Evolutionary conservation across 495 filamentous ascomycete genomes (phyloP), one percentile per base, ranked within the genome.

Genomic region (Neurospora sp.): DNA sequence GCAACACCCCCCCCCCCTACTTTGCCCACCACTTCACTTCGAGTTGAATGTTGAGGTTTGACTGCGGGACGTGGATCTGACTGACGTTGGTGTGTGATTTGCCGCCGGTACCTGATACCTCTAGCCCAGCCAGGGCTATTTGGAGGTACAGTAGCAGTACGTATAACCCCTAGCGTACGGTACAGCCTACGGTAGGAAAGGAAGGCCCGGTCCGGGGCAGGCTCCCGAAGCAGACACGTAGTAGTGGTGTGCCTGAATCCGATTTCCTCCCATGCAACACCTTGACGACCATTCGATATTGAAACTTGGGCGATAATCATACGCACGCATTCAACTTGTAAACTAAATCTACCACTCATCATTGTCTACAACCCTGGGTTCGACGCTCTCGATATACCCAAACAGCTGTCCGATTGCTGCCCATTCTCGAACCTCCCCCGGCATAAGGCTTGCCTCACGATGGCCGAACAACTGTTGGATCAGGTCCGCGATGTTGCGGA

Each of bases 401-500:
- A 71, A 31, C 38, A 35, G 37, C 12, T 48, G 9, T 65, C 68
- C 9, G 70, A 71, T 18, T 39, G 39, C 27, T 31, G 38, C 37
- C 68, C 39, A 45, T 45, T 27, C 65, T 73, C 9, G 10, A 6
- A 37, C 37, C 68, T 59, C 38, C n/a, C n/a, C 16, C 10, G 31
- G n/a, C 22, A 40, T 35, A 42, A 35, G 31, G 18, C 41, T 20
- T 44, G 53, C 44, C 70, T 71, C 70, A 72, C 39, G 68, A 97
- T 96, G 93, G 92, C 90, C 9, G 90, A 95, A 72, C 86, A 91
- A 73, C 71, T 97, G 8, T 83, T 97, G 16, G 91, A 93, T 37
- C 88, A 93, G 78, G 82, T 89, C 38, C 91, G 92, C 77, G 89
- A 94, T 78, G 81, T 88, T 22, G 86, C 91, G n/a, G 94, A 97